Evolutionary conservation across 345 rosid species (phyloP).

Genomic region (Eucalyptus leucophloia): DNA sequence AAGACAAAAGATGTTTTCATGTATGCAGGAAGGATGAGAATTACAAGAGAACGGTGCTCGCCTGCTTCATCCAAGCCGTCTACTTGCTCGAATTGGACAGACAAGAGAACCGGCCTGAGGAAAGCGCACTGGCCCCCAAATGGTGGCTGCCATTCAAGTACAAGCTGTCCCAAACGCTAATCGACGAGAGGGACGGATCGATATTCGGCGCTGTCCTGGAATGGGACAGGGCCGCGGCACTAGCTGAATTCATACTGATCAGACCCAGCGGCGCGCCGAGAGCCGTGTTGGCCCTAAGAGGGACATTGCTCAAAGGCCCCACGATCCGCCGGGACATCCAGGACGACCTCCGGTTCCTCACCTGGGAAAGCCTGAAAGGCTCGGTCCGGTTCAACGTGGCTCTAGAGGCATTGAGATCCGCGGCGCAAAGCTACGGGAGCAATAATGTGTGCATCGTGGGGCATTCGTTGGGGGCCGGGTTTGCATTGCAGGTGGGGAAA

Average conservation of each 20-base stretch:
- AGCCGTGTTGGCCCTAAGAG: constrained; percentile 70
- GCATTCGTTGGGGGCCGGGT: constrained; percentile 94
- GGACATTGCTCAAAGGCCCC: constrained; percentile 73
- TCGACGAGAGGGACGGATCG: constrained; percentile 79
- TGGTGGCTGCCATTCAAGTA: constrained; percentile 97
- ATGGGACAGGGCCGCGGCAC: constrained; percentile 87
- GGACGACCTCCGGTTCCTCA: constrained; percentile 91
- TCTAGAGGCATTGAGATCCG: constrained; percentile 40
- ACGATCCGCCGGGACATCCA: constrained; percentile 78
- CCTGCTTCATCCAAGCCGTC: constrained; percentile 94
- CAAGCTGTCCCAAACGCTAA: constrained; percentile 54
- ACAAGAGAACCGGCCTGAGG: constrained; percentile 60
- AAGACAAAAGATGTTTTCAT: neutral
- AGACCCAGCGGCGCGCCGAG: constrained; percentile 93
- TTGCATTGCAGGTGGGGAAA: constrained; percentile 92
- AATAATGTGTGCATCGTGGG: constrained; percentile 74
- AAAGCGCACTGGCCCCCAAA: constrained; percentile 74
- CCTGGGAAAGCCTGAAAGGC: constrained; percentile 95
- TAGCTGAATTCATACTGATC: constrained; percentile 62
- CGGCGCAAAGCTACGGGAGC: constrained; percentile 74
- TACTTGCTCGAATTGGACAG: constrained; percentile 88
- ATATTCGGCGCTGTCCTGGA: constrained; percentile 82
- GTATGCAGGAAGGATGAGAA: constrained; percentile 72
- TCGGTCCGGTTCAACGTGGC: constrained; percentile 77
- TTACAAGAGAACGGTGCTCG: constrained; percentile 81